Evolutionary conservation across 371 early-diverging fungal species (phyloP).

Genomic region (Syncephalis fuscata): DNA sequence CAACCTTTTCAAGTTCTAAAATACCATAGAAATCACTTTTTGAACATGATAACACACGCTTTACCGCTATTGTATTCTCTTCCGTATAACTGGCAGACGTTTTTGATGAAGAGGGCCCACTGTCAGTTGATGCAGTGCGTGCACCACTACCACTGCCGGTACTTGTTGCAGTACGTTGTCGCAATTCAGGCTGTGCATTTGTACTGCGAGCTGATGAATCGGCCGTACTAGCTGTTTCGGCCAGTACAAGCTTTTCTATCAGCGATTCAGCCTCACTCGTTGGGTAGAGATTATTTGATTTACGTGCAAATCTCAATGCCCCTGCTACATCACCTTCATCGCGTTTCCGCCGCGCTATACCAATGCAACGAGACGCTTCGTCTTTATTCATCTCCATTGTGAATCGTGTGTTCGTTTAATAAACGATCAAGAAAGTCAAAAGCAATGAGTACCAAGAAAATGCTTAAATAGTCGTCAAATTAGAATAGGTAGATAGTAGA

Average conservation of each 20-base stretch:
- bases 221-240: conserved; percentile 1
- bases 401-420: no score
- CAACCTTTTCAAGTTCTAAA: conserved; percentile 66
- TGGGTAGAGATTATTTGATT: conserved; percentile 61
- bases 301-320: conserved; percentile 68
- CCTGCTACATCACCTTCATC: conserved; percentile 34
- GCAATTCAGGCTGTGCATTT: conserved; percentile 9
- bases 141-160: no score
- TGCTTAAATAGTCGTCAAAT: no score
- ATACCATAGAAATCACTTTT: conserved; percentile 78
- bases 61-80: conserved; percentile 70
- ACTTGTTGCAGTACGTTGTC: conserved; percentile 2
- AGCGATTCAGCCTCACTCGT: conserved; percentile 46
- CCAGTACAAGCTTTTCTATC: conserved; percentile 1
- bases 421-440: no score
- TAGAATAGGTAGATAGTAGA: no score
- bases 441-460: no score
- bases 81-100: conserved; percentile 25
- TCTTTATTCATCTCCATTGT: conserved; percentile 78
- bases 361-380: conserved; percentile 64
- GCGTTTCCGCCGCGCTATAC: conserved; percentile 53
- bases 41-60: conserved; percentile 44
- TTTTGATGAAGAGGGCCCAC: no score
- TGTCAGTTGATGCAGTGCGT: no score
- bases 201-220: conserved; percentile 7